A percentile compares a stretch with the other conserved stretches of the same genome.
Conservation (phyloP, 2,329 filamentous ascomycete genomes). For the Bipolaris oryzae region DNA sequence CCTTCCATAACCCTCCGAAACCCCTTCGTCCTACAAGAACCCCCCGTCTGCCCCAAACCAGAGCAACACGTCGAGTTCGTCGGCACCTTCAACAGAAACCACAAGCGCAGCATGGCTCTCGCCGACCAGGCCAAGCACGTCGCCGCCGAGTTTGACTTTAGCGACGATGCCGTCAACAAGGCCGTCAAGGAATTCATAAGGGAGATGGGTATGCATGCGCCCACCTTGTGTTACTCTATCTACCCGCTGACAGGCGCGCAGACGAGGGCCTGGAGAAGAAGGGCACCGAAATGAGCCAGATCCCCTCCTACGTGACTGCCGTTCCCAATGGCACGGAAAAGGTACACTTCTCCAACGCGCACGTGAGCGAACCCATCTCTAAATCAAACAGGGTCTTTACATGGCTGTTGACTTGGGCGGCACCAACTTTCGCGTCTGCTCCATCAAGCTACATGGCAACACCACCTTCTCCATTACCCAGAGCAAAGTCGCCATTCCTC, state of each 20-base stretch:
- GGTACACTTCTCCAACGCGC: slow-evolving; percentile 73
- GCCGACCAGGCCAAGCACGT: slow-evolving; percentile 77
- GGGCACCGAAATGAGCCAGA: slow-evolving; percentile 86
- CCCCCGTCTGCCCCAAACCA: slow-evolving; percentile 39
- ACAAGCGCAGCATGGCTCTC: slow-evolving; percentile 57
- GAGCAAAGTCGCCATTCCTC: slow-evolving; percentile 89
- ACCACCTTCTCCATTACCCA: slow-evolving; percentile 93
- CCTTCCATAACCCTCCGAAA: slow-evolving; percentile 33
- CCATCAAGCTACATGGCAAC: slow-evolving; percentile 89
- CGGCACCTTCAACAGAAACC: slow-evolving; percentile 45
- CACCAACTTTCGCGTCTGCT: slow-evolving; percentile 98
- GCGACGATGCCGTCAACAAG: slow-evolving; percentile 75
- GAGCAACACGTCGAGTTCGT: slow-evolving; percentile 35
- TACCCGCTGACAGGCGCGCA: slow-evolving; percentile 47
- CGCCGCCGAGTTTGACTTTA: slow-evolving; percentile 84
- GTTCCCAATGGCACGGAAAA: slow-evolving; percentile 98
- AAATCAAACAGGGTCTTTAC: slow-evolving; percentile 74
- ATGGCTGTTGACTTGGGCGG: slow-evolving; percentile 97
- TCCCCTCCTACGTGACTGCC: slow-evolving; percentile 93
- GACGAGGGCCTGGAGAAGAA: slow-evolving; percentile 81
- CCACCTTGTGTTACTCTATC: not conserved
- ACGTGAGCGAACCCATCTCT: not conserved
- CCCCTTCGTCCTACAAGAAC: slow-evolving; percentile 32
- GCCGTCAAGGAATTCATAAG: slow-evolving; percentile 84
- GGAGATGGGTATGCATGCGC: slow-evolving; percentile 69